Evolutionary conservation across 2,329 filamentous ascomycete genomes (phyloP), one percentile per base, ranked within the genome.

Genomic region (Beauveria rudraprayagi): DNA sequence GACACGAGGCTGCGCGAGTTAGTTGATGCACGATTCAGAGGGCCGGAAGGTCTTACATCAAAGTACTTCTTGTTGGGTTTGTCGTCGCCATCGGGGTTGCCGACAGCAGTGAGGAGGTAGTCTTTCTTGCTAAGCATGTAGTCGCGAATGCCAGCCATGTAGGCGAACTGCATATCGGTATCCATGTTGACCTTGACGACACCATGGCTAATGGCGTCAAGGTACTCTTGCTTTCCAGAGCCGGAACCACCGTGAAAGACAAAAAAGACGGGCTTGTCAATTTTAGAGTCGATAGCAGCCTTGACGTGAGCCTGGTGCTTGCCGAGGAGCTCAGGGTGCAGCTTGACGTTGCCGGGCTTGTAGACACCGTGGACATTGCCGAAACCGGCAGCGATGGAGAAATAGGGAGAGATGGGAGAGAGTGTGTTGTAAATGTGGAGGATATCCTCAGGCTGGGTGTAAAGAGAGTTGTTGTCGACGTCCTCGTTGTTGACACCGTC

Each of bases 61-160:
- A 90, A 92, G 81, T 81, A 88, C 81, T 97, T 97, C 90, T 99
- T 99, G 87, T 99, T 99, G 73, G 94, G 93, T 89, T 97, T 97
- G 81, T 96, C 91, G 22, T 86, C 87, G 64, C 93, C 92, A 56
- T 97, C 92, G 67, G 93, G 93, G 85, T 97, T 99, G 71, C 94
- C 94, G 68, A 99, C 89, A 72, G 91, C 84, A 63, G 83, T 86
- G 80, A 84, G 79, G 69, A 99, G 80, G 83, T 97, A 99, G 70
- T 96, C 93, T 81, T 96, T 92, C 85, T 97, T 97, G 76, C 86
- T 89, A 72, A 91, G 77, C 74, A 97, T 83, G 83, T 92, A 99
- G 81, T 99, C 93, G 66, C 94, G 90, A 80, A 97, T 89, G 79
- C 94, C 94, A 65, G 80, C 80, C 68, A 94, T 84, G 84, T 97